Conservation (phyloP, 371 early-diverging fungal genomes). For the Mucor indicus region DNA sequence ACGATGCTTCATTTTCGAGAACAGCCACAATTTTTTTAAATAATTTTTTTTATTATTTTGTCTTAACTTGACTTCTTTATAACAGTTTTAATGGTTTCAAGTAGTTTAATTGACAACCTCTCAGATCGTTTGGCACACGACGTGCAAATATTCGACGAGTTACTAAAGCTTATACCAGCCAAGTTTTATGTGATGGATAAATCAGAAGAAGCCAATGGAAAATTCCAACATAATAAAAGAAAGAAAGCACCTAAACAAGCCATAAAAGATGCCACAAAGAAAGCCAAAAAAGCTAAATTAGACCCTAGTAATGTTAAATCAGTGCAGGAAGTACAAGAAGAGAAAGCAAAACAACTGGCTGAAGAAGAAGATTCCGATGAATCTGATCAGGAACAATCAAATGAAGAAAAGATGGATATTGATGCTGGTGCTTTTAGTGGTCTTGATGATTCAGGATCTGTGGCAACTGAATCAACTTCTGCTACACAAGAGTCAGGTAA, state of each 20-base stretch:
- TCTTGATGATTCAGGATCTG: conserved; percentile 32
- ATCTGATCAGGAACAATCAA: conserved; percentile 22
- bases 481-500: conserved; percentile 25
- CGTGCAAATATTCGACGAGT: conserved; percentile 57
- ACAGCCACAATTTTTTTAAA: no score
- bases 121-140: conserved; percentile 57
- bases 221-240: conserved; percentile 70
- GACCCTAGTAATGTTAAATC: conserved; percentile 26
- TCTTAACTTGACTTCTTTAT: no score
- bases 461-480: conserved; percentile 27
- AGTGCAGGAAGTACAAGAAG: conserved; percentile 21
- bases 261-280: conserved; percentile 73
- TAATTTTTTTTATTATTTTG: no score
- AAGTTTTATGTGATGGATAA: conserved; percentile 68
- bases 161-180: conserved; percentile 72
- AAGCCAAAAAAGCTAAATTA: conserved; percentile 72
- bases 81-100: conserved; percentile 34
- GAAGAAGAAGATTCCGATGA: conserved; percentile 15
- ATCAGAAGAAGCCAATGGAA: conserved; percentile 47
- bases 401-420: conserved; percentile 32
- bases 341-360: conserved; percentile 20
- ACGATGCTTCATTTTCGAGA: no score
- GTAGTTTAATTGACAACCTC: conserved; percentile 26
- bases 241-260: conserved; percentile 76
- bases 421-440: conserved; percentile 25